phyloP scores from a whole-genome alignment of 139 green algal species.

The Chlamydomonas incerta region DNA sequence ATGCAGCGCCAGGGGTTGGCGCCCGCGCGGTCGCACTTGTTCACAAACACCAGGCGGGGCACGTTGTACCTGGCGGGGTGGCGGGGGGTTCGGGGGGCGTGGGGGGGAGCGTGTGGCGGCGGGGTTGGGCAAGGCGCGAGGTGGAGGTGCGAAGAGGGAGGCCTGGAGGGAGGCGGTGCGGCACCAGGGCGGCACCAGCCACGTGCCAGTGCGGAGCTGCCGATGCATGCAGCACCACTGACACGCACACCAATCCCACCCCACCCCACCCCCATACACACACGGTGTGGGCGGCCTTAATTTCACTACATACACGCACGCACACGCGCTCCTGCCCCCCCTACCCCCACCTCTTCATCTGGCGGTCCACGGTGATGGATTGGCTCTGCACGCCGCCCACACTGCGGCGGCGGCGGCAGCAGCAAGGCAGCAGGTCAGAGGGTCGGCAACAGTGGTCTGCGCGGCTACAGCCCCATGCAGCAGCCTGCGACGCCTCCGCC shows the following conservation, averaged over 20 bases:
- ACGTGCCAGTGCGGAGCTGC: too few relatives aligned
- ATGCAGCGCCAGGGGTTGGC: constrained; percentile 92
- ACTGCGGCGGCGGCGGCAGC: too few relatives aligned
- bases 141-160: neutral
- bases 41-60: constrained; percentile 94
- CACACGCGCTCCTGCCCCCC: neutral
- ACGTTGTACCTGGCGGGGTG: constrained; percentile 90
- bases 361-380: constrained; percentile 95
- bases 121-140: neutral
- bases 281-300: too few relatives aligned
- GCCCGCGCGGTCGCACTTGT: constrained; percentile 92
- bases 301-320: neutral
- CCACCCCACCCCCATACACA: neutral
- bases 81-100: constrained; percentile 40
- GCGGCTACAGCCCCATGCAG: too few relatives aligned
- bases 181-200: too few relatives aligned
- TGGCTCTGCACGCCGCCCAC: constrained; percentile 95
- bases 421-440: too few relatives aligned
- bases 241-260: too few relatives aligned
- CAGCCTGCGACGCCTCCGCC: too few relatives aligned
- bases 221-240: too few relatives aligned
- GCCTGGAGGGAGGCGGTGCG: neutral
- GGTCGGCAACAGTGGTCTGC: too few relatives aligned
- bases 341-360: constrained; percentile 84
- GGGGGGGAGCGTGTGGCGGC: neutral